Evolutionary conservation across 2,329 filamentous ascomycete genomes (phyloP), one percentile per base, ranked within the genome.

Genomic region (Verticillium zaregamsianum): DNA sequence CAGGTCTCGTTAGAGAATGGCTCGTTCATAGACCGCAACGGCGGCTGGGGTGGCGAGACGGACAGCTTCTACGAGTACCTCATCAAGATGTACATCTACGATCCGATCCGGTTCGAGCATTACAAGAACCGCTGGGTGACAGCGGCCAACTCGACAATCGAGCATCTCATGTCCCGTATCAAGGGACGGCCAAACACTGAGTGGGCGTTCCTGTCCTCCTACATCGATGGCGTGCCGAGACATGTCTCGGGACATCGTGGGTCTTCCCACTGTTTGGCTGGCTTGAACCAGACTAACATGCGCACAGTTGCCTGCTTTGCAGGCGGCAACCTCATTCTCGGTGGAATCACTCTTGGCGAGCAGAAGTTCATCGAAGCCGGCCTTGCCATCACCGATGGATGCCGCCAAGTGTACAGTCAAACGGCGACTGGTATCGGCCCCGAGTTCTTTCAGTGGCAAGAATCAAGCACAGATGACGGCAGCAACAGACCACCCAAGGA

Each of bases 21-120:
- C 23, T 68, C 79, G 8, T 94, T 96, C 67, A 67, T 83, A 15
- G 85, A 94, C 70, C 82, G 82, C 28, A 69, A 67, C 2, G 92
- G 93, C 59, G 90, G 90, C 55, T 96, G 92, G 92, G 84, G 85
- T 45, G 91, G 89, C 58, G 89, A 90, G 7, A 84, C 84, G 33
- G 92, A 96, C 73, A 91, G 87, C 54, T 96, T 89, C 76, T 96
- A 96, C 76, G 92, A 96, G 76, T 96, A 96, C 69, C 83, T 96
- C 35, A 89, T 96, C 74, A 96, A 96, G 79, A 94, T 95, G 90
- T 96, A 88, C 69, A 75, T 94, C 60, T 96, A 96, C 72, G 89
- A 94, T 70, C 80, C 86, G 0, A 67, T 73, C 6, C 81, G 86
- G 3, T 96, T 90, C 68, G 74, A 69, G 2, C 64, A 74, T 3